Evolutionary conservation across 805 yeast species (phyloP).

Genomic region (Myxozyma melibiosi): DNA sequence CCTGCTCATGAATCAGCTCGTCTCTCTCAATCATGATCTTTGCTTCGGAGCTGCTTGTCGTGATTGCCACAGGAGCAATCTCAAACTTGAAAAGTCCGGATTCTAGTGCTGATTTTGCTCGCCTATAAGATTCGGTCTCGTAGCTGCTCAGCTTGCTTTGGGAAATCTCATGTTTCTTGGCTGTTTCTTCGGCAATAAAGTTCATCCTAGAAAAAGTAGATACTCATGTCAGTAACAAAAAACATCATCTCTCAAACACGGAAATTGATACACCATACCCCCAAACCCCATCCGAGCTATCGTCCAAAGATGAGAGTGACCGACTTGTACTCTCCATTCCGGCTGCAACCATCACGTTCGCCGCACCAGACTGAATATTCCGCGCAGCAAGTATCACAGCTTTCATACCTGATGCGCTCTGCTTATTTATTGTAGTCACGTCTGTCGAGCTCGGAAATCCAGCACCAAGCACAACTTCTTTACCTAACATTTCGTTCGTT

Average conservation of each 20-base stretch:
- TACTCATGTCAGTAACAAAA: too few relatives aligned
- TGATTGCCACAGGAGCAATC: conserved; percentile 80
- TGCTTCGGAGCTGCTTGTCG: conserved; percentile 64
- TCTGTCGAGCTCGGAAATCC: conserved; percentile 80
- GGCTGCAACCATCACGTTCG: conserved; percentile 93
- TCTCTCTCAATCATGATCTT: conserved; percentile 66
- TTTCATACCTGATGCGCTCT: conserved; percentile 96
- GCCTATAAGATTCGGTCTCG: conserved; percentile 78
- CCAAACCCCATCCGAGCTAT: too few relatives aligned
- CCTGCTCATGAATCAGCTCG: conserved; percentile 85
- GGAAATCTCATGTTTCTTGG: conserved; percentile 68
- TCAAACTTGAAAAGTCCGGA: conserved; percentile 76
- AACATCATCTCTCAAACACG: too few relatives aligned
- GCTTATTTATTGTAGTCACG: conserved; percentile 92
- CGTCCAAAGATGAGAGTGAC: conserved; percentile 82
- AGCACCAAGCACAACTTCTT: conserved; percentile 88
- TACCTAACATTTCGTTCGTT: conserved; percentile 95
- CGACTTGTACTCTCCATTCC: conserved; percentile 98
- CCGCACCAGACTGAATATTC: conserved; percentile 80
- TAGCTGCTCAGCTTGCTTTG: conserved; percentile 85
- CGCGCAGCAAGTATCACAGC: conserved; percentile 90
- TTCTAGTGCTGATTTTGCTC: conserved; percentile 71
- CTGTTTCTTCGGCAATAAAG: conserved; percentile 92
- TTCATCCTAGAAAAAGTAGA: conserved; percentile 85
- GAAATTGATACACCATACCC: too few relatives aligned